Conservation (phyloP, 176 grass and related monocot genomes). For the Tillandsia leiboldiana region DNA sequence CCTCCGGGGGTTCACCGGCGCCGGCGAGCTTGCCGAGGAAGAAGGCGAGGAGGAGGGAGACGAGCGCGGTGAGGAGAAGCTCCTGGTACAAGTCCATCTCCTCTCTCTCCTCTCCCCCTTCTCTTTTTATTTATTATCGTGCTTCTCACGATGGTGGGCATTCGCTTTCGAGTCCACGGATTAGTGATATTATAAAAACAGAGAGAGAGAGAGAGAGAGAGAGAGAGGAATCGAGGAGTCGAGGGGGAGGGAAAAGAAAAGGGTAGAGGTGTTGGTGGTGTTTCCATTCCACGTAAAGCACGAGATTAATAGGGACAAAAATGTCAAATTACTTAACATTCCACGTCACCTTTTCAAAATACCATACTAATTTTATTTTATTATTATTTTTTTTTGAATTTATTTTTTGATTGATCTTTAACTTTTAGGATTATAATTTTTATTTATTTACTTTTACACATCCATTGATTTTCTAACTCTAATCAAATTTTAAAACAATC, state of each 20-base stretch:
- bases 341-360: too few relatives aligned
- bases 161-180: slow-evolving; percentile 5
- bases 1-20: neutral
- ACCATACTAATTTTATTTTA: too few relatives aligned
- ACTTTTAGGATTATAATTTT: too few relatives aligned
- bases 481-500: too few relatives aligned
- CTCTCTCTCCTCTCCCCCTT: neutral
- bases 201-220: neutral
- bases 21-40: slow-evolving; percentile 10
- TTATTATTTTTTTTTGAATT: too few relatives aligned
- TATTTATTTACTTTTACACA: too few relatives aligned
- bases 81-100: slow-evolving; percentile 21
- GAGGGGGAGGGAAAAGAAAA: neutral
- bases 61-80: slow-evolving; percentile 8
- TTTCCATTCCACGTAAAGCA: too few relatives aligned
- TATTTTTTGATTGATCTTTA: too few relatives aligned
- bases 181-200: neutral
- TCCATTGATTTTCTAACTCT: too few relatives aligned
- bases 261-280: too few relatives aligned
- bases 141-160: neutral
- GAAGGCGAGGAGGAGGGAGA: slow-evolving; percentile 16
- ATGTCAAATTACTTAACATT: too few relatives aligned
- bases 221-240: neutral
- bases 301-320: too few relatives aligned
- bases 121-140: neutral